phyloP scores from a whole-genome alignment of 805 yeast genomes.

The Zygosaccharomyces kombuchaensis region DNA sequence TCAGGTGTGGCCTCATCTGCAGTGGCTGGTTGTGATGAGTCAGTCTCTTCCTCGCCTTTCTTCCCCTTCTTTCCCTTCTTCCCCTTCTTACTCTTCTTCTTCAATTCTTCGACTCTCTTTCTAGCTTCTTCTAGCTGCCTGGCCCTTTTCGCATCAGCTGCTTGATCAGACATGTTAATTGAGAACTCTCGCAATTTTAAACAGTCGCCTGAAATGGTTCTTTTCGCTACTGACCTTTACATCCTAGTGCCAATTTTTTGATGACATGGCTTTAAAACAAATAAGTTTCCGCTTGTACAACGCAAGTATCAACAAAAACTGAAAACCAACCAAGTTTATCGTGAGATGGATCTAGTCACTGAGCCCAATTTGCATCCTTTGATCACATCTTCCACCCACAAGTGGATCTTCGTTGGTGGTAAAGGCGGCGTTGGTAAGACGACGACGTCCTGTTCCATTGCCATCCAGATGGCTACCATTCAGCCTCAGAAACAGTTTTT shows the following conservation, averaged over 20 bases:
- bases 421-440: conserved; percentile 99
- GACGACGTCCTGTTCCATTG: conserved; percentile 92
- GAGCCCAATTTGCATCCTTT: conserved; percentile 72
- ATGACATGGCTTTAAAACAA: neutral
- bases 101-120: conserved; percentile 66
- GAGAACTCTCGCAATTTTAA: neutral
- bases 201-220: neutral
- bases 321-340: neutral
- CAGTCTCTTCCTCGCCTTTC: conserved; percentile 18
- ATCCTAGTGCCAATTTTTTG: neutral
- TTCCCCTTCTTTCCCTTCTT: conserved; percentile 39
- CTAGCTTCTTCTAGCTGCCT: conserved; percentile 72
- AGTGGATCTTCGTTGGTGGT: conserved; percentile 99
- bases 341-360: conserved; percentile 49
- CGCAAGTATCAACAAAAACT: neutral
- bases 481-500: conserved; percentile 79
- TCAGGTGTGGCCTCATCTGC: conserved; percentile 37
- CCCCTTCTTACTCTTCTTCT: conserved; percentile 51
- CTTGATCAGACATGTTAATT: conserved; percentile 28
- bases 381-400: conserved; percentile 62
- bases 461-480: conserved; percentile 83
- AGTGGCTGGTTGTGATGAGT: conserved; percentile 5
- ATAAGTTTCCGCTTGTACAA: neutral
- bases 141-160: conserved; percentile 41
- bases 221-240: neutral